A percentile compares a stretch with the other conserved stretches of the same genome.
Conservation (phyloP, 805 yeast species). For the Suhomyces prunicola region DNA sequence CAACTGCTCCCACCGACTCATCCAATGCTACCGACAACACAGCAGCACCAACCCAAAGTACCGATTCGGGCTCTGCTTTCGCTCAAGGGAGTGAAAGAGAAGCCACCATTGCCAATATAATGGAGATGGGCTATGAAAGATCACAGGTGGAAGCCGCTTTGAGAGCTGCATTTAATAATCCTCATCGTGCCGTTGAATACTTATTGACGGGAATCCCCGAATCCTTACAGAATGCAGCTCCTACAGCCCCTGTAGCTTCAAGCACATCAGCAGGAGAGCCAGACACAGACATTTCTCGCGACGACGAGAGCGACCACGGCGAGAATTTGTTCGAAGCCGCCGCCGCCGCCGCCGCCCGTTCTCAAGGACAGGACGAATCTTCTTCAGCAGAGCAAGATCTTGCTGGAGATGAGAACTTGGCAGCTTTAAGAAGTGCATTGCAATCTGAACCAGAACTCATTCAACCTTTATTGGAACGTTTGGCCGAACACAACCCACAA, state of each 20-base stretch:
- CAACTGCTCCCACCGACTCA: slow-evolving; percentile 16
- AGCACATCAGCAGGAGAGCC: slow-evolving; percentile 19
- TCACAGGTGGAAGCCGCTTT: slow-evolving; percentile 85
- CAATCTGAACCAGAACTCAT: slow-evolving; percentile 86
- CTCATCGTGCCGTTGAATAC: slow-evolving; percentile 97
- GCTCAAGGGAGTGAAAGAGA: slow-evolving; percentile 79
- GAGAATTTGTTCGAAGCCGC: slow-evolving; percentile 58
- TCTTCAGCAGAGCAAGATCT: slow-evolving; percentile 31
- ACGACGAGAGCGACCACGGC: slow-evolving; percentile 25
- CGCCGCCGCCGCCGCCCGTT: slow-evolving; percentile 27
- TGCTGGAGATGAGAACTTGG: slow-evolving; percentile 44
- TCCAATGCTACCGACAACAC: slow-evolving; percentile 17
- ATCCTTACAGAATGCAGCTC: slow-evolving; percentile 38
- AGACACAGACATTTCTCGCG: slow-evolving; percentile 22
- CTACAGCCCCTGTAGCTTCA: slow-evolving; percentile 12
- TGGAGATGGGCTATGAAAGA: slow-evolving; percentile 95
- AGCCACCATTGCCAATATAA: slow-evolving; percentile 72
- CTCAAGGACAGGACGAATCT: slow-evolving; percentile 9
- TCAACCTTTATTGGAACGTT: slow-evolving; percentile 76
- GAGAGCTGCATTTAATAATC: slow-evolving; percentile 94
- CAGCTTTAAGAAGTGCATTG: slow-evolving; percentile 67
- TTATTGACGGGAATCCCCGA: slow-evolving; percentile 88
- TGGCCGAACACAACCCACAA: slow-evolving; percentile 81
- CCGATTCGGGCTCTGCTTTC: slow-evolving; percentile 49
- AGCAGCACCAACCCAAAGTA: slow-evolving; percentile 16